Base-by-base conservation (phyloP, 352 stramenopile genomes). In the Phytophthora tubulina region DNA sequence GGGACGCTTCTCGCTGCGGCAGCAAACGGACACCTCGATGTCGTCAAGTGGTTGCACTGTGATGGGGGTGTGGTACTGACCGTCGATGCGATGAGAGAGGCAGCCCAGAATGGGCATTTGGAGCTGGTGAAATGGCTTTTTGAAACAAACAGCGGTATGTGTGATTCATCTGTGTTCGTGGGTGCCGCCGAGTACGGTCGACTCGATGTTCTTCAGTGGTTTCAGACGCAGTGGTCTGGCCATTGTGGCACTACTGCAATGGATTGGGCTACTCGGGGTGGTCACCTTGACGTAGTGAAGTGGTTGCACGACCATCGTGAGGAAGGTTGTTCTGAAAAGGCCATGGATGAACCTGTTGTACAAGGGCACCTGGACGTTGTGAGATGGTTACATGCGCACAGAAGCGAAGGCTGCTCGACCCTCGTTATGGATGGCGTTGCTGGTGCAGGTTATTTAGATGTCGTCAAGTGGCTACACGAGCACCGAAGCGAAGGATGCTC, bases 401-500 rank as follows among this genome's bases (percentile, higher is more conserved):
- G 65, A 10, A 68, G 32, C 2, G 64, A 71, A 51, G 64, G 58
- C 6, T 74, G 65, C 41, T 64, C 53, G 2, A 65, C 4, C 8
- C 0, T 44, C 10, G 63, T 64, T 9, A 73, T 76, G 63, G 49
- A 72, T 56, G 41, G 17, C 8, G 62, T 62, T 38, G 68, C 68
- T 17, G 50, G 46, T 3, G 35, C 17, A 0, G 69, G 69, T 1
- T 21, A 62, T 38, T n/a, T 69, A 21, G 41, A 64, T 13, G 15
- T 72, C 33, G 69, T 76, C 6, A 46, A 64, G 15, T 75, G 59
- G 59, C 27, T 72, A 3, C 49, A 76, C 41, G 39, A 4, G 4
- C 17, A 73, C 21, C 70, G 63, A 21, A 42, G 5, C 0, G 70
- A 76, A 59, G 64, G 70, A 4, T 72, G 70, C 44, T 65, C 70